phyloP scores from a whole-genome alignment of 768 basidiomycete genomes.

The Asterophora parasitica region DNA sequence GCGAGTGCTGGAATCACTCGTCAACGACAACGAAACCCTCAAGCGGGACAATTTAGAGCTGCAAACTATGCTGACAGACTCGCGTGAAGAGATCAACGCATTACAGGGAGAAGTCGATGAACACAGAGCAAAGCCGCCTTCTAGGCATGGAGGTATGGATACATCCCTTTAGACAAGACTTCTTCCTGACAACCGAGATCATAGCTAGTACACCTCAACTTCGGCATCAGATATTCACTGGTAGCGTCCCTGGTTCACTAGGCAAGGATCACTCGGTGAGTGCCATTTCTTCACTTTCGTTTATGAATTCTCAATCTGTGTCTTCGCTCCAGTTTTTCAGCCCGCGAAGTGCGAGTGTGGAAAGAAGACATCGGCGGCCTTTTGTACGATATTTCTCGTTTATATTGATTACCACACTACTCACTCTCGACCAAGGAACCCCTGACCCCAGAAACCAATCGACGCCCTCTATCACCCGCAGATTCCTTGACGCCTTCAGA shows the following conservation, averaged over 20 bases:
- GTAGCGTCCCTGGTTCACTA: constrained; percentile 40
- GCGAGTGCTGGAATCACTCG: constrained; percentile 75
- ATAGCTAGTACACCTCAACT: constrained; percentile 38
- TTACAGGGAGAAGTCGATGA: constrained; percentile 77
- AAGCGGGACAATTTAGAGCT: constrained; percentile 81
- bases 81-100: constrained; percentile 68
- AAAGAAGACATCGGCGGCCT: constrained; percentile 17
- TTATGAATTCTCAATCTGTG: neutral
- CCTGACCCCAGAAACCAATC: constrained; percentile 41
- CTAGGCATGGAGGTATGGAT: constrained; percentile 41
- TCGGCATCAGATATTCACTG: constrained; percentile 34
- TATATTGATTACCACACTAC: neutral
- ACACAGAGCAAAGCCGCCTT: constrained; percentile 45
- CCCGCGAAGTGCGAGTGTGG: constrained; percentile 25
- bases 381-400: constrained; percentile 18
- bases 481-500: constrained; percentile 34
- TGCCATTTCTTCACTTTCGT: constrained; percentile 2
- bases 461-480: constrained; percentile 38
- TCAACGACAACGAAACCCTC: constrained; percentile 77
- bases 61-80: constrained; percentile 65
- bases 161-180: neutral
- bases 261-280: constrained; percentile 32
- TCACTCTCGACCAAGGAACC: constrained; percentile 27
- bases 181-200: neutral
- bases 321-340: constrained; percentile 14